Evolutionary conservation across 495 filamentous ascomycete species (phyloP), one percentile per base, ranked within the genome.

Genomic region (Annulohypoxylon nitens): DNA sequence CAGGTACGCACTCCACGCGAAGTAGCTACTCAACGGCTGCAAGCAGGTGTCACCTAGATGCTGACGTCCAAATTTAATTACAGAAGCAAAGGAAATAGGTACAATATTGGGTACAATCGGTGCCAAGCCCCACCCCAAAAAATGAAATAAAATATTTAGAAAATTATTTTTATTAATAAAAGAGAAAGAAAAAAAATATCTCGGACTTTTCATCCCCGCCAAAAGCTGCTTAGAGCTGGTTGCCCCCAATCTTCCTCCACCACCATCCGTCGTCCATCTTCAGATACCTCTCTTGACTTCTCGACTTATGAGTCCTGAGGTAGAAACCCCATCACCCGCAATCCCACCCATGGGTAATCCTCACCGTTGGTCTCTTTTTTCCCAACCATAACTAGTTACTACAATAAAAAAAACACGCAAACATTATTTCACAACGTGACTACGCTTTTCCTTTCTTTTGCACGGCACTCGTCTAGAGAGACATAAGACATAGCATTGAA

Each of bases 181-280:
- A 39, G 11, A 11, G 39, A 45, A 55, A 69, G 57, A 26, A 48
- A 70, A 70, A 75, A 69, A 70, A 70, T 61, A 47, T 70, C 63
- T 70, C 67, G 72, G 67, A 70, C 67, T 75, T 75, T 70, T 70
- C 58, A 3, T 67, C 67, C 71, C 71, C 71, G 67, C 67, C 67
- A 70, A 70, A 54, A 69, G 67, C 61, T 64, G 23, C 61, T 51
- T 26, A 34, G 57, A 75, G 67, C 72, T 75, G 62, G 45, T 26
- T 14, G 11, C 71, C 71, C 71, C 71, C 67, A 74, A 74, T 63
- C 71, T 67, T 74, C 71, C 71, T 74, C 71, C 71, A 74, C 71
- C 67, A 74, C 61, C 60, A 67, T 72, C 69, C 70, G 70, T 36
- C 55, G 26, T 61, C 55, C 48, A 67, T 73, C 70, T 62, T 60